These are phyloP conservation scores for Conoideocrella luteorostrata DNA, from an alignment of 2,329 filamentous ascomycete genomes.

Conservation along the genomic window DNA sequence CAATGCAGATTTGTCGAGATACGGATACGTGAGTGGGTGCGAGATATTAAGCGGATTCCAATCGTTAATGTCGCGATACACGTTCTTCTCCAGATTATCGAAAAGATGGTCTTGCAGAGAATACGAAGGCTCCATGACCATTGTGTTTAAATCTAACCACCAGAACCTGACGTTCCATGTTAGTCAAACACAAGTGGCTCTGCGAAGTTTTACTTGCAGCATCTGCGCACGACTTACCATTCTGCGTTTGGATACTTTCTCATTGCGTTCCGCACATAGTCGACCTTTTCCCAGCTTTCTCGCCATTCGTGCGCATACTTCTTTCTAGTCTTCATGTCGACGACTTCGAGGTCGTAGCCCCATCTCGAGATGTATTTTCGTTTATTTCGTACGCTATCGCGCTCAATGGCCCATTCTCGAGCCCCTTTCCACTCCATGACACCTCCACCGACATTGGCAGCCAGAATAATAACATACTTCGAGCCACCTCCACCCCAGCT, in stretches of 20 bases:
- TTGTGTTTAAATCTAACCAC: slow-evolving; percentile 98
- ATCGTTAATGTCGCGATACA: slow-evolving; percentile 92
- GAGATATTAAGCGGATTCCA: slow-evolving; percentile 94
- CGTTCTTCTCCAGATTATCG: slow-evolving; percentile 63
- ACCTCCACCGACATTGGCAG: slow-evolving; percentile 88
- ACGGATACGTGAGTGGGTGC: slow-evolving; percentile 68
- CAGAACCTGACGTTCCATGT: slow-evolving; percentile 80
- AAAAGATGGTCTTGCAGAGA: slow-evolving; percentile 90
- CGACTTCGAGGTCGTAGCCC: slow-evolving; percentile 94
- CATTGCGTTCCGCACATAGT: slow-evolving; percentile 82
- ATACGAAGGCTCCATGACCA: slow-evolving; percentile 92
- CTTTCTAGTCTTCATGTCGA: slow-evolving; percentile 98
- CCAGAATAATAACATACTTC: slow-evolving; percentile 89
- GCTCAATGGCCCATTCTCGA: slow-evolving; percentile 94
- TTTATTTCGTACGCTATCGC: slow-evolving; percentile 94
- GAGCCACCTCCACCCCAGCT: slow-evolving; percentile 72
- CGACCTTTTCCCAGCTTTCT: slow-evolving; percentile 98
- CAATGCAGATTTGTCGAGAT: slow-evolving; percentile 68
- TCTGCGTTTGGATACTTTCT: slow-evolving; percentile 92
- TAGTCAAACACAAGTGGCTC: no score
- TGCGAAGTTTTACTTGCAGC: no score
- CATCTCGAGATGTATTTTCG: slow-evolving; percentile 77
- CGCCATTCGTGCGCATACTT: slow-evolving; percentile 98
- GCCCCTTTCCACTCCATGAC: slow-evolving; percentile 99
- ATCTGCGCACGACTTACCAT: slow-evolving; percentile 56